Conservation (phyloP, 345 rosid genomes). For the Syzygium oleosum region DNA sequence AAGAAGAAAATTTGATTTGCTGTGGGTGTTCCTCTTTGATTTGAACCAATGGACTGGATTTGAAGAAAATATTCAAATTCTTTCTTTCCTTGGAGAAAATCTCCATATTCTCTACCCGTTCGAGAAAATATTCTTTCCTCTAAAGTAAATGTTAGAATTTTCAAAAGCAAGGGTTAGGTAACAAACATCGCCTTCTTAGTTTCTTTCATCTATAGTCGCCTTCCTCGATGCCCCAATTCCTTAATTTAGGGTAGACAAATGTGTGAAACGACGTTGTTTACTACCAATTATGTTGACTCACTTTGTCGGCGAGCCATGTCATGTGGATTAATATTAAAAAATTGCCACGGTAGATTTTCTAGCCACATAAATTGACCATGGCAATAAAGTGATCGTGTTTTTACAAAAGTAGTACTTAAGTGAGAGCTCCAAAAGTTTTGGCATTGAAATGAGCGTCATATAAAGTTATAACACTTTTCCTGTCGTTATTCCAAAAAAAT, state of each 20-base stretch:
- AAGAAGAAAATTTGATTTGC: no score
- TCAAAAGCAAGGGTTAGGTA: not conserved
- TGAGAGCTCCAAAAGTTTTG: rapidly evolving
- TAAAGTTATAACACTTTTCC: not conserved
- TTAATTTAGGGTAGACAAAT: not conserved
- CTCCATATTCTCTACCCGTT: no score
- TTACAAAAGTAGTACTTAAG: not conserved
- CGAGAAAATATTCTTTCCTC: not conserved
- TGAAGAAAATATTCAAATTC: no score
- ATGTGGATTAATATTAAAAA: not conserved
- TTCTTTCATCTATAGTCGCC: not conserved
- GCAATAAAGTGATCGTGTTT: rapidly evolving
- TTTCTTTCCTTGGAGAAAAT: no score
- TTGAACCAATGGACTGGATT: no score
- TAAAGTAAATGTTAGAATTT: not conserved
- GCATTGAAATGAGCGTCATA: rapidly evolving
- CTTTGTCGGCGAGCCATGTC: not conserved
- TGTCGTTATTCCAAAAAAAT: not conserved
- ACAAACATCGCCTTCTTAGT: rapidly evolving
- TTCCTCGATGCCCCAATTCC: rapidly evolving
- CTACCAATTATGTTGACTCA: not conserved
- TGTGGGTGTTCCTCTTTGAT: no score
- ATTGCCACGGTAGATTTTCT: not conserved
- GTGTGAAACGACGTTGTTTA: rapidly evolving
- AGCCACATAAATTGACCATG: rapidly evolving